Base-by-base conservation (phyloP, 139 green algal genomes). In the Volvox reticuliferus region DNA sequence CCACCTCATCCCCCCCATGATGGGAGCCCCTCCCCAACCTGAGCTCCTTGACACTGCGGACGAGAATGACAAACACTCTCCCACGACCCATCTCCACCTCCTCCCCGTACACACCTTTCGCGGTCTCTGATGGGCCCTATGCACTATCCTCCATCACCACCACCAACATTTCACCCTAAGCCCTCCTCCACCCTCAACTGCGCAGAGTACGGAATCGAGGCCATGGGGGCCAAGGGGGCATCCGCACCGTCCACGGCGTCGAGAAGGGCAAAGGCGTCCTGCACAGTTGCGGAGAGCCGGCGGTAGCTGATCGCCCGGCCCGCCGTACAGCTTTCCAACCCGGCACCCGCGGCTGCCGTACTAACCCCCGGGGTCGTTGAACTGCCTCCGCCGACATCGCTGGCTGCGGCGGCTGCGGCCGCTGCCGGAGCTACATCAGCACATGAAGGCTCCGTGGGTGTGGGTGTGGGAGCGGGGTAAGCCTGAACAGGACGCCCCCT, bases 191-290 rank as follows among this genome's bases (percentile, higher is more conserved):
- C 65, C 65, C 21, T 12, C 12, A 69, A 17, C 62, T 17, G 17
- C 62, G 62, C 17, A 17, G 17, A 19, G 17, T 24, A 19, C 62
- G 17, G 62, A 24, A 69, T 69, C 62, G 62, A 69, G 62, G 62
- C 62, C 62, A 69, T 69, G 62, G 62, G 17, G 17, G 62, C 62
- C 21, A 9, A 9, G 21, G 12, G 6, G 21, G 65, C 30, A 81
- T 20, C 30, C 30, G 75, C 26, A 19, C 84, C 84, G 37, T 89
- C 84, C 22, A 89, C 36, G 5, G 35, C 68, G 33, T 81, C 84
- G 35, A 89, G 36, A 0, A 55, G 0, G 17, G 36, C 67, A n/a
- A 81, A 80, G 13, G 84, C 84, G 26, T 89, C 84, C 68, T 68
- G 35, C 6, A 81, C 84, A 13, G 36, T 71, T 16, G 3, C 37